Base-by-base conservation (phyloP, 2,329 filamentous ascomycete species). In the Aspergillus japonicus region DNA sequence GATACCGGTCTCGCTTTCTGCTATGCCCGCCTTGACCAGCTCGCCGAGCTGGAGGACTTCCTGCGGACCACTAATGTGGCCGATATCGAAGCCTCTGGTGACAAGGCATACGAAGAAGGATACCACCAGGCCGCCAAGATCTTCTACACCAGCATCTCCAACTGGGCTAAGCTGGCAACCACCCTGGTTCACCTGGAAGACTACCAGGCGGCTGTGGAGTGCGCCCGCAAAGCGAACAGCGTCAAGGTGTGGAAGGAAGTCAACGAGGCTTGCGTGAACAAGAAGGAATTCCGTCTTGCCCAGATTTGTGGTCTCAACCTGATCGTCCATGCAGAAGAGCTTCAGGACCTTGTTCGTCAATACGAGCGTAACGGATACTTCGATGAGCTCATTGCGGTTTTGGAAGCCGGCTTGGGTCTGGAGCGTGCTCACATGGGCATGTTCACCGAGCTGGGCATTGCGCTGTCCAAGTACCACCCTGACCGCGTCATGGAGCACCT, bases 241-340 rank as follows among this genome's bases (percentile, higher is more conserved):
- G 93, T 97, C 79, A 97, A 96, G 82, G 95, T 99, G 55, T 99
- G 95, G 95, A 96, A 95, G 80, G 91, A 99, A 79, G 95, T 99
- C 68, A 96, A 98, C 79, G 90, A 92, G 73, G 95, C 94, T 23
- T 99, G 95, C 73, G 91, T 99, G 66, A 87, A 86, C 63, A 99
- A 98, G 87, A 98, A 96, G 82, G 95, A 99, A 76, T 99, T 99
- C 87, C 91, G 94, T 63, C 89, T 99, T 61, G 95, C 96, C 26
- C 95, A 98, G 80, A 99, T 99, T 70, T 99, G 95, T 73, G 96
- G 96, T 83, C 87, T 99, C 62, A 98, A 99, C 81, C 83, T 99
- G 61, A 97, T 99, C 70, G 89, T 99, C 24, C 94, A 99, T 77
- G 95, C 96, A 26, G 95, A 99, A 77, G 95, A 99, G 77, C 83